Evolutionary conservation across 1,284 basidiomycete species (phyloP).

Genomic region (Cryptococcus hybrid): DNA sequence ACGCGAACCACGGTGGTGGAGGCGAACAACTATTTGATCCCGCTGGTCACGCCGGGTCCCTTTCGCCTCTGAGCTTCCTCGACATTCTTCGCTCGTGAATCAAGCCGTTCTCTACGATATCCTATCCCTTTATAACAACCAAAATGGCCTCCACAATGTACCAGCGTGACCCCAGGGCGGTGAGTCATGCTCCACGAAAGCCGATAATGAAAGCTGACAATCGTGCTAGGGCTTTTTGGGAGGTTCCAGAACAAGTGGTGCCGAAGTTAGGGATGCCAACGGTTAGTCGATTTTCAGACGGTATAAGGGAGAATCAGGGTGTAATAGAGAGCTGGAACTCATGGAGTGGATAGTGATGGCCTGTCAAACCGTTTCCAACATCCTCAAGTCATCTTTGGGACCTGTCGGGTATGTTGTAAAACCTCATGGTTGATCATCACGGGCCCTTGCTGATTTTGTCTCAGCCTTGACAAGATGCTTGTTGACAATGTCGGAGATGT

Average conservation of each 20-base stretch:
- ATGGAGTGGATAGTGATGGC: conserved; percentile 69
- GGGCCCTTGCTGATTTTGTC: conserved; percentile 11
- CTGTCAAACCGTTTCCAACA: conserved; percentile 94
- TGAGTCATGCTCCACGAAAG: conserved; percentile 18
- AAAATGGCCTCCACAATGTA: conserved; percentile 51
- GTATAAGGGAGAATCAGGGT: neutral
- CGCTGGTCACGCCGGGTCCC: conserved; percentile 1
- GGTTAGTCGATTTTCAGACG: conserved; percentile 55
- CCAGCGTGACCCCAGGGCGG: conserved; percentile 51
- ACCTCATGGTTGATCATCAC: neutral
- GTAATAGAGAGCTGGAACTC: conserved; percentile 5
- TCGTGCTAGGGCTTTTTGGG: conserved; percentile 74
- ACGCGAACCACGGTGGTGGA: no score
- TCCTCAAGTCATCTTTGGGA: conserved; percentile 94
- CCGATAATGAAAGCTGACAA: conserved; percentile 11
- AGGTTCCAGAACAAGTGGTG: conserved; percentile 88
- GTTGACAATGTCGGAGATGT: conserved; percentile 99
- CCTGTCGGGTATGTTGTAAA: conserved; percentile 62
- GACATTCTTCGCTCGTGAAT: conserved; percentile 3
- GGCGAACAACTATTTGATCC: conserved; percentile 1
- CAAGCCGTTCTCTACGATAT: neutral
- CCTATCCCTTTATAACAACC: neutral
- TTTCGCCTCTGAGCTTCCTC: neutral
- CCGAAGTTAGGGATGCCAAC: conserved; percentile 96
- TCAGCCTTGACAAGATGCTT: conserved; percentile 89